Conservation (phyloP, 2,329 filamentous ascomycete species). For the Thyridium curvatum region DNA sequence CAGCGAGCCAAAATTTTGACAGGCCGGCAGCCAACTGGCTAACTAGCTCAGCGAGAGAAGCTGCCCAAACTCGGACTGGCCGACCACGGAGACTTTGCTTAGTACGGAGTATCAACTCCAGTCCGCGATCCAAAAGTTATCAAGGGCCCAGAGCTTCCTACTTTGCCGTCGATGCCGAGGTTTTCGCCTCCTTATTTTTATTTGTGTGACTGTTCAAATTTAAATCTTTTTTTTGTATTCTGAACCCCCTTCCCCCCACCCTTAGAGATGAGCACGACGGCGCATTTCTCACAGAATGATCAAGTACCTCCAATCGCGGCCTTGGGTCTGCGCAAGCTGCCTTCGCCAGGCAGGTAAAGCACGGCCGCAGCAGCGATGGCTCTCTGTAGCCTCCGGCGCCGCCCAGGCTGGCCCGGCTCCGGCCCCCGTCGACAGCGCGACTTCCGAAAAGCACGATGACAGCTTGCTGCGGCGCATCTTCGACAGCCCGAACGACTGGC, state of each 20-base stretch:
- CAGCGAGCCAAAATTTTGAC: constrained; percentile 6
- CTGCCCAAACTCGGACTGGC: no score
- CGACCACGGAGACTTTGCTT: no score
- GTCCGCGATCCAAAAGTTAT: no score
- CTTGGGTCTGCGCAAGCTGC: constrained; percentile 60
- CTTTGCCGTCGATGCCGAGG: not conserved
- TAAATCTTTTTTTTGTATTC: not conserved
- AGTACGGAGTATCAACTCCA: no score
- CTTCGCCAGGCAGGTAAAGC: constrained; percentile 28
- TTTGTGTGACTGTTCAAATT: not conserved
- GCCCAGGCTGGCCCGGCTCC: constrained; percentile 19
- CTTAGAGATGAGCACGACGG: not conserved
- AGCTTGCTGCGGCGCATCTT: constrained; percentile 72
- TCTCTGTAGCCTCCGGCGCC: constrained; percentile 23
- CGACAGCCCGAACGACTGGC: constrained; percentile 66
- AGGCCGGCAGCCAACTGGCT: no score
- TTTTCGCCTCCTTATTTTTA: constrained; percentile 2
- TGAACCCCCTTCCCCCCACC: not conserved
- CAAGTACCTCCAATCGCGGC: constrained; percentile 29
- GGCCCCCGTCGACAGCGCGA: constrained; percentile 21
- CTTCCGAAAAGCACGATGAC: constrained; percentile 59
- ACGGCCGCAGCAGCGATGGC: constrained; percentile 10
- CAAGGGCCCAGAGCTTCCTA: no score
- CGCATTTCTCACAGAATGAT: constrained; percentile 22
- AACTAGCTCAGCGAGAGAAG: not conserved